Conservation (phyloP, 1,284 basidiomycete genomes). For the Gymnopus androsaceus region DNA sequence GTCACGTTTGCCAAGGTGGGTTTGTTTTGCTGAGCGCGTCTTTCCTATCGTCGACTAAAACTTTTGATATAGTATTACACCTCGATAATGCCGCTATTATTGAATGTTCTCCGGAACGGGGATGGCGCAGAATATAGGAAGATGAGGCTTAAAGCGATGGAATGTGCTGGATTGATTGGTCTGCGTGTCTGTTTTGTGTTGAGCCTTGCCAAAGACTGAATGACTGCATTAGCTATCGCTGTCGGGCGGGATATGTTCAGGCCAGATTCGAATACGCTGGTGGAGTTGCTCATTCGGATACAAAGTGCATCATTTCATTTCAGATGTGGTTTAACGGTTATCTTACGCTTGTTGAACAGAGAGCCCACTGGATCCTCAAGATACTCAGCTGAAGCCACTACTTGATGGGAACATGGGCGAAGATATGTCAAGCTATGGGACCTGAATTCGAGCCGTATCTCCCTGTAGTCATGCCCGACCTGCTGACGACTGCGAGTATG, state of each 20-base stretch:
- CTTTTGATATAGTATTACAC: conserved; percentile 59
- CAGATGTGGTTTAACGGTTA: neutral
- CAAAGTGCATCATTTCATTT: conserved; percentile 52
- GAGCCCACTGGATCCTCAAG: conserved; percentile 60
- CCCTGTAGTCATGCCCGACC: conserved; percentile 76
- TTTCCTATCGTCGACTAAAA: neutral
- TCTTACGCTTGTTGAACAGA: conserved; percentile 40
- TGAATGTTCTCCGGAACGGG: conserved; percentile 73
- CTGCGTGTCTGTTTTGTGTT: conserved; percentile 13
- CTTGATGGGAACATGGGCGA: conserved; percentile 80
- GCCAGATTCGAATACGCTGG: conserved; percentile 71
- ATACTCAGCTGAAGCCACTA: conserved; percentile 68
- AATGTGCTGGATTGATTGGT: conserved; percentile 84
- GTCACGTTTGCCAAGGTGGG: conserved; percentile 65
- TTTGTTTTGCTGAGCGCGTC: neutral
- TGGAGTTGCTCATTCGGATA: conserved; percentile 74
- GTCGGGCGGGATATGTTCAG: conserved; percentile 77
- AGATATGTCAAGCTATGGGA: conserved; percentile 79
- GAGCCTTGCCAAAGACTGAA: neutral
- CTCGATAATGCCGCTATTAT: conserved; percentile 73
- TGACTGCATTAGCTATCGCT: conserved; percentile 69
- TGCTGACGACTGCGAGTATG: conserved; percentile 75
- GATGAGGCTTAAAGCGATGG: conserved; percentile 79
- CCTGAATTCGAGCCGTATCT: conserved; percentile 83
- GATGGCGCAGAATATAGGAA: conserved; percentile 65